Evolutionary conservation across 2,329 filamentous ascomycete species (phyloP).

Genomic region (Pseudogymnoascus sp.): DNA sequence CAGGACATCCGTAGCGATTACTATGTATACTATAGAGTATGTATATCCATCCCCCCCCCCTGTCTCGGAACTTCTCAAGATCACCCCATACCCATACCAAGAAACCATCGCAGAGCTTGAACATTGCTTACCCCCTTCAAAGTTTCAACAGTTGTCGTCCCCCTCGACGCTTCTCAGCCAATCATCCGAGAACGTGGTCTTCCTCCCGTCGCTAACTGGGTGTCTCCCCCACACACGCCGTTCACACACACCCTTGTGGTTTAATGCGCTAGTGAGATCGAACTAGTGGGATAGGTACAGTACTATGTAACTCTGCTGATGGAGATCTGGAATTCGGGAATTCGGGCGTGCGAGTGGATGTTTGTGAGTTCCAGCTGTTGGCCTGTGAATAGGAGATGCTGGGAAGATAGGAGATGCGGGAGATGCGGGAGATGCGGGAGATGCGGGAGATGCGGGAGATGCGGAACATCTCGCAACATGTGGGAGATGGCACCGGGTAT

Average conservation of each 20-base stretch:
- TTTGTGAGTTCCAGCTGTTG: background rate
- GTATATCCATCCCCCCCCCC: background rate
- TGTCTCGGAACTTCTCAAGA: background rate
- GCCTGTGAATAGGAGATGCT: background rate
- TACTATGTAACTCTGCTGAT: too few relatives aligned
- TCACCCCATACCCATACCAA: too few relatives aligned
- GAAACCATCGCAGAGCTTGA: too few relatives aligned
- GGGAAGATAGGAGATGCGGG: background rate
- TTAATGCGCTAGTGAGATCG: background rate
- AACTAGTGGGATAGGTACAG: background rate
- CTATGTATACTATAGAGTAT: background rate
- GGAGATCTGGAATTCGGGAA: background rate
- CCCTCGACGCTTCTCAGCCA: background rate
- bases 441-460: too few relatives aligned
- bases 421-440: background rate
- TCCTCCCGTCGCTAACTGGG: slow-evolving; percentile 2
- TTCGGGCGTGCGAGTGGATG: background rate
- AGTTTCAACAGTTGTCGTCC: background rate
- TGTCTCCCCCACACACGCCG: background rate
- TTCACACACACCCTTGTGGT: background rate
- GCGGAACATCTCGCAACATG: background rate
- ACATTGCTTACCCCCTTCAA: too few relatives aligned
- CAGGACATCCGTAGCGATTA: too few relatives aligned
- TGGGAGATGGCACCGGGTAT: background rate
- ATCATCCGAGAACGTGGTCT: background rate